Evolutionary conservation across 2,329 filamentous ascomycete genomes (phyloP).

Genomic region (Monosporascus sp.): DNA sequence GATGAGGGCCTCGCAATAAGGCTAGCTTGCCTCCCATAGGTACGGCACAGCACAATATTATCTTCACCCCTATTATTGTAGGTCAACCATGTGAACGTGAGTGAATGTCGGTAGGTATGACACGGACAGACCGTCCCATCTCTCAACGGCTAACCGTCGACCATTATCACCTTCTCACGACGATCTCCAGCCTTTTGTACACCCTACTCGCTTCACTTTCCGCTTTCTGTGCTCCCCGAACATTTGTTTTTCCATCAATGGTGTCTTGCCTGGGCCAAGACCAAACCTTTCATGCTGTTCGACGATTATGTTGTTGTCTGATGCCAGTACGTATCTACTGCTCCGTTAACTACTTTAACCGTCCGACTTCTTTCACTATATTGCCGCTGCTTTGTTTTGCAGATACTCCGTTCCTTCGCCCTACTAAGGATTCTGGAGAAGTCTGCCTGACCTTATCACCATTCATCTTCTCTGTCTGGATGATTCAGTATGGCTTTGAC

Average conservation of each 20-base stretch:
- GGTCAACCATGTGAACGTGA: too few species aligned
- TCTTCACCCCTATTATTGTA: background rate
- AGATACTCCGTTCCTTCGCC: background rate
- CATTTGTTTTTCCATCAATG: background rate
- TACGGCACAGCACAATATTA: background rate
- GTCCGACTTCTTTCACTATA: too few species aligned
- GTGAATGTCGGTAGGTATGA: background rate
- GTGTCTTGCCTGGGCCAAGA: background rate
- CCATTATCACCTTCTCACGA: background rate
- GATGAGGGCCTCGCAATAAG: too few species aligned
- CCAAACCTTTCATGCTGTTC: background rate
- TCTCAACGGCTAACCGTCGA: background rate
- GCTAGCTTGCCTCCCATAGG: too few species aligned
- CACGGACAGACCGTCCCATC: background rate
- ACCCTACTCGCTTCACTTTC: background rate
- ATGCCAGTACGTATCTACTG: too few species aligned
- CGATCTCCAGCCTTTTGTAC: background rate
- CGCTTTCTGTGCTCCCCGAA: background rate
- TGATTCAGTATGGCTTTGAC: conserved; percentile 52
- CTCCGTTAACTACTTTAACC: too few species aligned
- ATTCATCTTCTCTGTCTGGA: background rate
- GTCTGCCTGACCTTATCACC: background rate
- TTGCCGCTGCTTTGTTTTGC: background rate
- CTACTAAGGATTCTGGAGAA: background rate
- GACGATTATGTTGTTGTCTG: background rate